Conservation (phyloP, 2,329 filamentous ascomycete genomes). For the Penicillium sp. region DNA sequence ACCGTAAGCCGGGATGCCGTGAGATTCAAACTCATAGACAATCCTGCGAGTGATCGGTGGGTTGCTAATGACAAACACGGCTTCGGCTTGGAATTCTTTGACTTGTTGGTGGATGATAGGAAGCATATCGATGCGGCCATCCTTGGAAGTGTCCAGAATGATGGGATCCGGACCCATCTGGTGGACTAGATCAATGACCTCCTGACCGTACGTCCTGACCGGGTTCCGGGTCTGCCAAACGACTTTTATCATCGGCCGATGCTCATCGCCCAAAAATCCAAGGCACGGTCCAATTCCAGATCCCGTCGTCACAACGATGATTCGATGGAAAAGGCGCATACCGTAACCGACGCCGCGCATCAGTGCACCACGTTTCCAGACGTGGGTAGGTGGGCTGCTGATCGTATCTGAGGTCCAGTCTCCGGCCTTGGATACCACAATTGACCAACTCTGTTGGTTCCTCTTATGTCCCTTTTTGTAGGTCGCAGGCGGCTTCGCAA, state of each 20-base stretch:
- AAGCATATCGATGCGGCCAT: conserved; percentile 65
- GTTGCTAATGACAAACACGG: conserved; percentile 74
- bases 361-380: conserved; percentile 72
- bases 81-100: conserved; percentile 58
- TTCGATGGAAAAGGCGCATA: conserved; percentile 65
- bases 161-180: conserved; percentile 64
- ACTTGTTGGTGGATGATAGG: conserved; percentile 58
- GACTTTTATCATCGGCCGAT: conserved; percentile 56
- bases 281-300: conserved; percentile 73
- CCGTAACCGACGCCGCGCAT: conserved; percentile 69
- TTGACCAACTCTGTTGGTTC: conserved; percentile 21
- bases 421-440: conserved; percentile 69
- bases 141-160: conserved; percentile 66
- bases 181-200: conserved; percentile 61
- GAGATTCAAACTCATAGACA: conserved; percentile 68
- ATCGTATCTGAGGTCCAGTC: conserved; percentile 73
- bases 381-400: conserved; percentile 59
- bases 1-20: conserved; percentile 69
- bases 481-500: background rate
- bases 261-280: conserved; percentile 58
- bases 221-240: conserved; percentile 71
- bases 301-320: conserved; percentile 71
- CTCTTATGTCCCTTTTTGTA: conserved; percentile 1
- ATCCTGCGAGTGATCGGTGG: conserved; percentile 67
- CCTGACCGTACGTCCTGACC: conserved; percentile 62